Conservation (phyloP, 768 basidiomycete genomes). For the Rossbeevera mucosa region DNA sequence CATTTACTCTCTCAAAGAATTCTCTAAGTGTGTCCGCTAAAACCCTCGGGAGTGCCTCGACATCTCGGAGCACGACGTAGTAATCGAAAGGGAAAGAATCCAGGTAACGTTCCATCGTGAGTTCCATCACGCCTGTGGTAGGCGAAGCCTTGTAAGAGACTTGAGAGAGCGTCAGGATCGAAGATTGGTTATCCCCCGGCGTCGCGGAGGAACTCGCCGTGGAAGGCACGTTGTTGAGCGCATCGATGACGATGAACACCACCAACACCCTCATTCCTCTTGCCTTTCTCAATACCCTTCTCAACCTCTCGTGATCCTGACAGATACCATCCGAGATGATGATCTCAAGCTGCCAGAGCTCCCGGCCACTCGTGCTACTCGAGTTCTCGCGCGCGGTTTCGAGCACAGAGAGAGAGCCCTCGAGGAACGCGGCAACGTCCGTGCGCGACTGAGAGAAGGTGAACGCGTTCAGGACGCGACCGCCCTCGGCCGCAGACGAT, state of each 20-base stretch:
- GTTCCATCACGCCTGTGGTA: constrained; percentile 65
- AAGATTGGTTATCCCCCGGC: constrained; percentile 45
- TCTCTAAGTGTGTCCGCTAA: constrained; percentile 85
- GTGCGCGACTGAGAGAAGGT: constrained; percentile 87
- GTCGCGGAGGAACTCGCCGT: constrained; percentile 10
- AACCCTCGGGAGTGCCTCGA: constrained; percentile 89
- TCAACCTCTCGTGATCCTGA: constrained; percentile 86
- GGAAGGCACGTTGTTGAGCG: constrained; percentile 53
- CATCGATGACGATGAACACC: constrained; percentile 94
- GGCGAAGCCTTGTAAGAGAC: constrained; percentile 66
- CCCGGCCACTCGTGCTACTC: constrained; percentile 57
- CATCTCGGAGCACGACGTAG: constrained; percentile 86
- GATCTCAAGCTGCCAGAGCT: constrained; percentile 96
- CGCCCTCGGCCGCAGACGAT: constrained; percentile 23
- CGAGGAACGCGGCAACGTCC: constrained; percentile 77
- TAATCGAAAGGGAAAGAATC: constrained; percentile 99
- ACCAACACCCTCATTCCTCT: constrained; percentile 90
- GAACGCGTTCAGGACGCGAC: constrained; percentile 72
- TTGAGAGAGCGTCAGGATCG: constrained; percentile 91
- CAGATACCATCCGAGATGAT: constrained; percentile 99
- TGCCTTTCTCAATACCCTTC: constrained; percentile 75
- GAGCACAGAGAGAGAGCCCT: constrained; percentile 69
- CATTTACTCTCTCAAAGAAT: constrained; percentile 83
- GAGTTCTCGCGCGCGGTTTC: constrained; percentile 69
- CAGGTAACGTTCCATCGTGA: constrained; percentile 84